These are phyloP conservation scores for Hypoxylon fragiforme DNA, from an alignment of 495 filamentous ascomycete species.

Conservation along the genomic window DNA sequence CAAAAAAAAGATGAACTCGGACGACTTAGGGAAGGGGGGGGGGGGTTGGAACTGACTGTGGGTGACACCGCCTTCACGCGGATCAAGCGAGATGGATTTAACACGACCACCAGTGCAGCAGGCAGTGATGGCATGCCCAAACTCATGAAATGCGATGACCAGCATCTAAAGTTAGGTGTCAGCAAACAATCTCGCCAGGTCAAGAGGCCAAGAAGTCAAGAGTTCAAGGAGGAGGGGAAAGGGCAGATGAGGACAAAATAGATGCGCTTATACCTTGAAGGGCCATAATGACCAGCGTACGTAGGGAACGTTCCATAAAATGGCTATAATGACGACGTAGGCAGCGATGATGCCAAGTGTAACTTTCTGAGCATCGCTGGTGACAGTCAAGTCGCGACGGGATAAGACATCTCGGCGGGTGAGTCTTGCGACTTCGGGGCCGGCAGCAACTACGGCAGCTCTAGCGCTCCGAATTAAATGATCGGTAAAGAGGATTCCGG, in stretches of 20 bases:
- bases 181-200: no score
- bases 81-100: conserved; percentile 69
- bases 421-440: conserved; percentile 35
- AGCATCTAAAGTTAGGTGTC: conserved; percentile 61
- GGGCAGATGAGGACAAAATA: not conserved
- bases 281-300: conserved; percentile 74
- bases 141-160: conserved; percentile 84
- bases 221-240: no score
- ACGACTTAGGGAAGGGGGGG: no score
- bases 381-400: conserved; percentile 62
- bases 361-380: conserved; percentile 68
- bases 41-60: conserved; percentile 51
- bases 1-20: no score
- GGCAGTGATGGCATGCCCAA: conserved; percentile 74
- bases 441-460: conserved; percentile 29
- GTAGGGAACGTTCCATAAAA: conserved; percentile 81
- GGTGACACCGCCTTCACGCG: conserved; percentile 69
- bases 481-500: conserved; percentile 21
- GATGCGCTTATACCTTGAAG: conserved; percentile 64
- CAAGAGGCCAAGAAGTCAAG: no score
- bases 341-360: conserved; percentile 68
- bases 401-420: conserved; percentile 28
- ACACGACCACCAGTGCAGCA: conserved; percentile 73
- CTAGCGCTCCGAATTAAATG: conserved; percentile 27
- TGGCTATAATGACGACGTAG: conserved; percentile 73